Percentiles rank a stretch among this genome's conserved stretches.
phyloP scores from a whole-genome alignment of 108 stramenopile species.

The Nitzschia palea region DNA sequence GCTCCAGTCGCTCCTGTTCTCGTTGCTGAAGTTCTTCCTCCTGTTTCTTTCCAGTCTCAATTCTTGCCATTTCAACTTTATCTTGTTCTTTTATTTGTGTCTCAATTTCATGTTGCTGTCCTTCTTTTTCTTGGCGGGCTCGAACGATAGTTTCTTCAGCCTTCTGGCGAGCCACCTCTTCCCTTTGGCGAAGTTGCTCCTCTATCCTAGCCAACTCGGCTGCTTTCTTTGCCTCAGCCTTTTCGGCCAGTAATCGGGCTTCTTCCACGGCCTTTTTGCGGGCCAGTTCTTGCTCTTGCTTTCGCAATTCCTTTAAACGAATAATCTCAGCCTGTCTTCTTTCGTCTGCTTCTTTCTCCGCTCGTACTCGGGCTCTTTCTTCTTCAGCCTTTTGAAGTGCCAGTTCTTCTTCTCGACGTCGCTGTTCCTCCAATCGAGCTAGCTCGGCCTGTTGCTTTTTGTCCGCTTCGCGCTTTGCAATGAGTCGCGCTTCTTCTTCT shows the following conservation, averaged over 20 bases:
- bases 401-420: constrained; percentile 5
- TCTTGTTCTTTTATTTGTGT: background rate
- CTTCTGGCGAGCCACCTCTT: background rate
- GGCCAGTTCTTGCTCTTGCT: background rate
- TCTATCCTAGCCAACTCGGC: background rate
- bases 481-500: no score
- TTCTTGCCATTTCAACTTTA: background rate
- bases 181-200: background rate
- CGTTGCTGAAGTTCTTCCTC: background rate
- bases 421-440: constrained; percentile 5
- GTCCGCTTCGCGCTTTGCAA: no score
- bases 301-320: background rate
- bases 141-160: background rate
- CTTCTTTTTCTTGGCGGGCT: background rate
- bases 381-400: background rate
- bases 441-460: no score
- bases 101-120: background rate
- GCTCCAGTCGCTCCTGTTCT: background rate
- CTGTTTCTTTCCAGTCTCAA: background rate
- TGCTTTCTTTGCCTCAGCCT: background rate
- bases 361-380: background rate
- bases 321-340: background rate
- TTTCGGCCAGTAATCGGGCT: background rate
- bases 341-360: constrained; percentile 6
- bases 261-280: background rate